Base-by-base conservation (phyloP, 306 rosid genomes). In the Lithocarpus polystachyus region DNA sequence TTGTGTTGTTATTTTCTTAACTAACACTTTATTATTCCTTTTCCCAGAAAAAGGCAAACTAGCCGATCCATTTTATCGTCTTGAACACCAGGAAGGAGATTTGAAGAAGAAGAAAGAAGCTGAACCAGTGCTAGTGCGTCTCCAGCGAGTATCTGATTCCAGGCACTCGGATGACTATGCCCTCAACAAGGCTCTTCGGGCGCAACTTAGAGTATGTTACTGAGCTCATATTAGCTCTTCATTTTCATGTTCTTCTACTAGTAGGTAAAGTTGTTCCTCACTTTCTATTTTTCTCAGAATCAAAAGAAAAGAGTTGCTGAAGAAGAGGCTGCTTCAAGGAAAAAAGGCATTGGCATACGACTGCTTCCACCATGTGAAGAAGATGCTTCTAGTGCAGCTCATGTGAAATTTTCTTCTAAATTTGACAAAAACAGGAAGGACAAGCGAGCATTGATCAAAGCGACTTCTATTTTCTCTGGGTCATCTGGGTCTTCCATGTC, bases 1-100 rank as follows among this genome's bases (percentile, higher is more conserved):
- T 37, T 43, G 45, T 54, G 22, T n/a, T 54, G 20, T 29, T 61
- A 60, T 75, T 24, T 79, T 68, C 28, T 65, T 61, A 22, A 53
- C 79, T 64, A 56, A 51, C 55, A 26, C 68, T 43, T 28, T 26
- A 18, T 17, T 72, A 20, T 26, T 72, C 43, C 81, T 26, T 74
- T 19, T 74, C 81, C 5, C 85, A 94, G 98, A 92, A 83, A 89
- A 80, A 67, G 97, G 96, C 33, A 90, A 88, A 86, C 94, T 94
- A n/a, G 89, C 92, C 2, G 98, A 94, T 90, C 98, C 98, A 77
- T 94, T 94, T 90, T 94, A 90, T 75, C 93, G 92, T 65, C 98
- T 94, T 75, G 97, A 94, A 84, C 98, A 94, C 84, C 94, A 92
- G 84, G 98, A 90, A 77, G 83, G 84, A 75, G 98, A 94, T 85